These are phyloP conservation scores for Cenchrus americanus DNA, from an alignment of 176 grass and related monocot genomes.

Conservation along the genomic window DNA sequence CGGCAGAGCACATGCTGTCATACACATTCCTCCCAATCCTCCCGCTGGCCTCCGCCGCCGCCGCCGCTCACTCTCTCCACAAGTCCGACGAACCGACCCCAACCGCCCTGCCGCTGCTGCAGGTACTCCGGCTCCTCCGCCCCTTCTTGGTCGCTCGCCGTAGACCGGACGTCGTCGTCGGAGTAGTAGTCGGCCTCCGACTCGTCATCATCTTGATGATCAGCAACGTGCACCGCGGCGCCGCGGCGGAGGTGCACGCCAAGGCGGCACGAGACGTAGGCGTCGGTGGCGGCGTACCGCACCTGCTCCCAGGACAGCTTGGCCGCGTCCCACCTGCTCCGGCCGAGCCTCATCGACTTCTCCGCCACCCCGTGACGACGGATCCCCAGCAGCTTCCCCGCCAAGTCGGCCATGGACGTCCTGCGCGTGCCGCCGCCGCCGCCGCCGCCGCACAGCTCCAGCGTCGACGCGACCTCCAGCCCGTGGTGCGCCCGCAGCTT, in stretches of 20 bases:
- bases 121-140: too few relatives aligned
- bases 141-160: too few relatives aligned
- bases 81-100: too few relatives aligned
- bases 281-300: not conserved
- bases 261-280: conserved; percentile 9
- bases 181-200: too few relatives aligned
- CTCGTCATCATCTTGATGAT: too few relatives aligned
- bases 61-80: too few relatives aligned
- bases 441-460: conserved; percentile 5
- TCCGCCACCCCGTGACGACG: not conserved
- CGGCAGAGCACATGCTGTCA: too few relatives aligned
- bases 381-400: conserved; percentile 26
- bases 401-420: conserved; percentile 45
- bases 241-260: not conserved
- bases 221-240: too few relatives aligned
- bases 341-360: not conserved
- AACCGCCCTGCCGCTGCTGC: too few relatives aligned
- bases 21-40: too few relatives aligned
- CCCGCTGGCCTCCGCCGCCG: too few relatives aligned
- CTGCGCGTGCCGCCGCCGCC: not conserved
- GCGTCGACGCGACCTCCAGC: not conserved
- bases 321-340: conserved; percentile 12
- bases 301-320: conserved; percentile 14
- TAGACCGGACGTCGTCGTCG: too few relatives aligned
- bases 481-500: conserved; percentile 39